These are phyloP conservation scores for Cytospora leucostoma DNA, from an alignment of 2,329 filamentous ascomycete genomes.

Conservation along the genomic window DNA sequence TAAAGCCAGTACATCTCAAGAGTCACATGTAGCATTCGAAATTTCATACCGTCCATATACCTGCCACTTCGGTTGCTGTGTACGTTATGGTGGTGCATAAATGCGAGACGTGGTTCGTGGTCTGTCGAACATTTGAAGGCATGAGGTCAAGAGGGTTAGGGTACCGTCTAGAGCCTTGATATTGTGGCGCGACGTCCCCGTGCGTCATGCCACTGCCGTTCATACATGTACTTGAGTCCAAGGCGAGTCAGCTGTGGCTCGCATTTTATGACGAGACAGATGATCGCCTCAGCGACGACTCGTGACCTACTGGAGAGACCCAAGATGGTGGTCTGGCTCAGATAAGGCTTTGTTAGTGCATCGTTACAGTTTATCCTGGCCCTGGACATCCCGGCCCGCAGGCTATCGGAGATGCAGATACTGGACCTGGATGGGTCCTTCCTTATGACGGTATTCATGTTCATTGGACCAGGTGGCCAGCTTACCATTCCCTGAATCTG, in stretches of 20 bases:
- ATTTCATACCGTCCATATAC: no score
- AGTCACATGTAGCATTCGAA: no score
- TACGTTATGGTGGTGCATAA: no score
- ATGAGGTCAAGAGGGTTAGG: no score
- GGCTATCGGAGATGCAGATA: not conserved
- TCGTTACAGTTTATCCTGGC: not conserved
- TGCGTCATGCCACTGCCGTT: no score
- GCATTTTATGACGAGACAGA: slow-evolving; percentile 15
- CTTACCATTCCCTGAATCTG: not conserved
- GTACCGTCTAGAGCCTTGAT: no score
- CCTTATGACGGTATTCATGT: not conserved
- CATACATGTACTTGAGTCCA: no score
- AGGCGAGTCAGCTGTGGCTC: slow-evolving; percentile 24
- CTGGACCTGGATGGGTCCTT: not conserved
- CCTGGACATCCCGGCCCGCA: not conserved
- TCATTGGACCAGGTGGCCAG: not conserved
- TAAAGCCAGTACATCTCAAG: no score
- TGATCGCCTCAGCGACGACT: slow-evolving; percentile 12
- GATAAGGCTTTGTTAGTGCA: not conserved
- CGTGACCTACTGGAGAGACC: slow-evolving; percentile 3
- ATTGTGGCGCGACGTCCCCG: no score
- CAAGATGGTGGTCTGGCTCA: slow-evolving; percentile 17
- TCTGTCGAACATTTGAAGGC: no score
- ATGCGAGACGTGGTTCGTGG: no score
- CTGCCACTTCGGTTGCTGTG: no score